Evolutionary conservation across 768 basidiomycete species (phyloP), one percentile per base, ranked within the genome.

Genomic region (Mycena vitilis): DNA sequence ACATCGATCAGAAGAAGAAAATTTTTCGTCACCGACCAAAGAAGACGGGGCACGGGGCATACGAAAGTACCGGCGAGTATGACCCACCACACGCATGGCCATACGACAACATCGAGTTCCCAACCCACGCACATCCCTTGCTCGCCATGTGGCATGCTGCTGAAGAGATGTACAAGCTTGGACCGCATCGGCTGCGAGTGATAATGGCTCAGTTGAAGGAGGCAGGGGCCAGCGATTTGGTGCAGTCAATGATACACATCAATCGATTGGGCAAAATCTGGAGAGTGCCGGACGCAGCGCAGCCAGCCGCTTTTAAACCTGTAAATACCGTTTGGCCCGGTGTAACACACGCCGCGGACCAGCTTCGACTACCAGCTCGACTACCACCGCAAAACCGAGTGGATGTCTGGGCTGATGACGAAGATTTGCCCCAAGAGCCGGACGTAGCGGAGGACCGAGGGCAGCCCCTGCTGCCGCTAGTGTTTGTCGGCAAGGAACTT

Each of bases 91-190:
- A 45, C 9, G 5, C 16, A 34, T 45, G 54, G 20, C 61, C 61
- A 7, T 63, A 54, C 52, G 5, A n/a, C 11, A n/a, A 63, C 6
- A 52, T 63, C 20, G 11, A 4, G 4, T 25, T 63, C 4, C 13
- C n/a, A 1, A 63, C 40, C 13, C 61, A 63, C n/a, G 61, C 52
- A 15, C 10, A 63, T 23, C 61, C 61, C 1, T 12, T 63, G 3
- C 44, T 40, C 12, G 52, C 53, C n/a, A 44, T 63, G 5, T 63
- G 51, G 51, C 61, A 63, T 23, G 61, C 52, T 8, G 61, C 25
- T 16, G 25, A 23, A 13, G 52, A 63, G 52, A 5, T 63, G 1
- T 23, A 9, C 1, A 55, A 22, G n/a, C 12, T 63, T 22, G 10
- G 40, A 11, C 7, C 0, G 9, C 2, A 20, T n/a, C 25, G 22